phyloP scores from a whole-genome alignment of 2,329 filamentous ascomycete genomes.

The Paecilomyces sp. region DNA sequence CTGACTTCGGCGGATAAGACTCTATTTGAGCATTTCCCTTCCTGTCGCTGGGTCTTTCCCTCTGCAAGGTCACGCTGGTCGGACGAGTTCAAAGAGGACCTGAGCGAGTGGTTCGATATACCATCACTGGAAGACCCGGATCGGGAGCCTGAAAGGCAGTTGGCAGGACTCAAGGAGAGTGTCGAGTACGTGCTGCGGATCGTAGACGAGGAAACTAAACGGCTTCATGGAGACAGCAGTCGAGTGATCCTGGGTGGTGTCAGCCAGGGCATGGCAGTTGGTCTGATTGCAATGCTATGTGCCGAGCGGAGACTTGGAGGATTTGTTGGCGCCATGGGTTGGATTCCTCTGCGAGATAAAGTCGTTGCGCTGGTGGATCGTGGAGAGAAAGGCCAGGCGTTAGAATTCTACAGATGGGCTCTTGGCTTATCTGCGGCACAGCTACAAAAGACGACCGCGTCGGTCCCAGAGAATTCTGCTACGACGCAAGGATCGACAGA shows the following conservation, averaged over 20 bases:
- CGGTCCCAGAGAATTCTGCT: not conserved
- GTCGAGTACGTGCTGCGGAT: slow-evolving; percentile 5
- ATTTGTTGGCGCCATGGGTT: slow-evolving; percentile 8
- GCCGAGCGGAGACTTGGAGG: slow-evolving; percentile 5
- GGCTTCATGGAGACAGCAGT: slow-evolving; percentile 1
- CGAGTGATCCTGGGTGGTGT: slow-evolving; percentile 8
- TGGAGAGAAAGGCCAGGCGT: slow-evolving; percentile 3
- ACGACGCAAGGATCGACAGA: not conserved
- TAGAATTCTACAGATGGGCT: slow-evolving; percentile 3
- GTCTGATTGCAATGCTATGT: slow-evolving; percentile 7
- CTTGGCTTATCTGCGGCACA: not conserved
- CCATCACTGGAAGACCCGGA: slow-evolving; percentile 4
- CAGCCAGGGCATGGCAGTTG: slow-evolving; percentile 9
- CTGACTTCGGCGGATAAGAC: slow-evolving; percentile 1
- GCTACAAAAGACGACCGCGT: not conserved
- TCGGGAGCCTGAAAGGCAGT: slow-evolving; percentile 1
- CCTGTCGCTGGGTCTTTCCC: slow-evolving; percentile 9
- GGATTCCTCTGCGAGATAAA: slow-evolving; percentile 7
- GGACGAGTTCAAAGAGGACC: slow-evolving; percentile 2
- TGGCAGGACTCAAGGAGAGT: slow-evolving; percentile 7
- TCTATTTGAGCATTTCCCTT: slow-evolving; percentile 6
- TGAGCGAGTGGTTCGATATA: slow-evolving; percentile 7
- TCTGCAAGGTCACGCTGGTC: slow-evolving; percentile 6
- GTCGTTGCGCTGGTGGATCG: slow-evolving; percentile 2
- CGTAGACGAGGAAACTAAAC: slow-evolving; percentile 8